Conservation (phyloP, 257 asterid species). For the Solanum pimpinellifolium region DNA sequence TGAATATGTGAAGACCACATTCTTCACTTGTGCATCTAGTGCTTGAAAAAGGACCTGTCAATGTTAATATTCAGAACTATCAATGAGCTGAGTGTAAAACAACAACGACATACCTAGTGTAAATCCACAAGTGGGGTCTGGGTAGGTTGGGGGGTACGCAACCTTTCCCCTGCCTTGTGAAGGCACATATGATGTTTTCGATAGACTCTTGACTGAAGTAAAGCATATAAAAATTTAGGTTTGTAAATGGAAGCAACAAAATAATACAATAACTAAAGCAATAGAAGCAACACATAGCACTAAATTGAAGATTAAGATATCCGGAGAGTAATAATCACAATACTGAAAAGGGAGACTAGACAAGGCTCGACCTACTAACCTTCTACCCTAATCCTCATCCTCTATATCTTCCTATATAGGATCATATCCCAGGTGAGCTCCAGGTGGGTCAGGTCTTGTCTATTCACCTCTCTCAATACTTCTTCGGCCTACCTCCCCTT, state of each 20-base stretch:
- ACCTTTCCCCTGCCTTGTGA: neutral
- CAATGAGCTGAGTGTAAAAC: neutral
- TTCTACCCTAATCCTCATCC: neutral
- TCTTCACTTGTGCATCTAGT: conserved; percentile 57
- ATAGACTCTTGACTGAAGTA: neutral
- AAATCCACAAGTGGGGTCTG: neutral
- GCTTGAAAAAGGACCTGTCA: conserved; percentile 78
- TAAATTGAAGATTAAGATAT: neutral
- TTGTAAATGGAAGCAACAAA: neutral
- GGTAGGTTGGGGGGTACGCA: neutral
- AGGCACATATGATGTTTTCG: neutral
- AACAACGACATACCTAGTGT: neutral
- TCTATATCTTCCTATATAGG: neutral
- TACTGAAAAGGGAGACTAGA: neutral
- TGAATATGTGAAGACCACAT: conserved; percentile 47
- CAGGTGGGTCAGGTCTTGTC: neutral
- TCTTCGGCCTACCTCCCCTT: neutral
- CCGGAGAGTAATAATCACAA: neutral
- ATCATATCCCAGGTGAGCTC: neutral
- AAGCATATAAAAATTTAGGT: too few relatives aligned
- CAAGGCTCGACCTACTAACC: neutral
- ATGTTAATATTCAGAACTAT: neutral
- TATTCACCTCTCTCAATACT: neutral
- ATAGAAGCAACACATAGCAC: neutral
- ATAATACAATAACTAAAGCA: neutral